phyloP scores from a whole-genome alignment of 2,329 filamentous ascomycete genomes.

The Sphaerulina populicola region DNA sequence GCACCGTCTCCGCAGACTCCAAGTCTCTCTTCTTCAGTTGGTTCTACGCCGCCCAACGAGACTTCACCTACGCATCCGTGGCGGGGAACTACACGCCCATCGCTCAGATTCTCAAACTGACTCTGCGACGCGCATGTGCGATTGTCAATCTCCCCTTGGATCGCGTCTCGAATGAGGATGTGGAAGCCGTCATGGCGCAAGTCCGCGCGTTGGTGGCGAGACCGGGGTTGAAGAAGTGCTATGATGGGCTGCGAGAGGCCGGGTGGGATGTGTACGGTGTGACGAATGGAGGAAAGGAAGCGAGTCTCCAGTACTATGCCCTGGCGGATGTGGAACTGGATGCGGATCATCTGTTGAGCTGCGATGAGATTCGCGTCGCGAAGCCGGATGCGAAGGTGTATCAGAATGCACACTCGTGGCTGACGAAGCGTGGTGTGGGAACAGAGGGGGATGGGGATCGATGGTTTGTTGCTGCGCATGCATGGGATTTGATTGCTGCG shows the following conservation, averaged over 20 bases:
- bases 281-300: constrained; percentile 28
- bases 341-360: constrained; percentile 25
- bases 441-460: constrained; percentile 22
- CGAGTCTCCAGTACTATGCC: constrained; percentile 27
- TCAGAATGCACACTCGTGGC: constrained; percentile 21
- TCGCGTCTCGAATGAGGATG: constrained; percentile 23
- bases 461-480: constrained; percentile 30
- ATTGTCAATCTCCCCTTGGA: constrained; percentile 22
- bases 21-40: constrained; percentile 28
- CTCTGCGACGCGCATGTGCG: constrained; percentile 24
- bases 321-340: constrained; percentile 25
- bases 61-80: constrained; percentile 29
- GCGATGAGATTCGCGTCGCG: constrained; percentile 27
- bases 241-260: constrained; percentile 22
- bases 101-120: constrained; percentile 23
- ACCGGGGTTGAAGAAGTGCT: constrained; percentile 25
- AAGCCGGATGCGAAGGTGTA: constrained; percentile 28
- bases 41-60: constrained; percentile 29
- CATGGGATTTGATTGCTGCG: constrained; percentile 27
- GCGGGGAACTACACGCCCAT: constrained; percentile 26
- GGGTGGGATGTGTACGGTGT: constrained; percentile 29
- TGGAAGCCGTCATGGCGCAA: constrained; percentile 24
- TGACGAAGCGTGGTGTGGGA: constrained; percentile 20
- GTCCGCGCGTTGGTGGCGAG: constrained; percentile 20
- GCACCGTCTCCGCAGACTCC: constrained; percentile 6